Evolutionary conservation across 78 protist genomes (phyloP).

Genomic region (Anaeramoeba ignava): DNA sequence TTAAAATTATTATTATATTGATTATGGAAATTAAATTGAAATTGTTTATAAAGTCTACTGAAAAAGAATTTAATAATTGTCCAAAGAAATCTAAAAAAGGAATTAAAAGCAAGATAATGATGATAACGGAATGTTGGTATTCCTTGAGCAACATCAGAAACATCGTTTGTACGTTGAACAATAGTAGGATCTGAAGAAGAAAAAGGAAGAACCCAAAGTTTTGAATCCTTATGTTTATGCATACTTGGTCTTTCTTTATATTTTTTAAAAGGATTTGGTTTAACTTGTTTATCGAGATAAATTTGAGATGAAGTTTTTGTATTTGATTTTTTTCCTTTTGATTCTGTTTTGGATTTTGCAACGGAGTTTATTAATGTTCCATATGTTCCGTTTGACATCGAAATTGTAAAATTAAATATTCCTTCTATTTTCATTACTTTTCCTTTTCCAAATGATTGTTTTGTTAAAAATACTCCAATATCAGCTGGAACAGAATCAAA

Average conservation of each 20-base stretch:
- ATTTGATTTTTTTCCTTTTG: not conserved
- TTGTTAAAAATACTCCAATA: not conserved
- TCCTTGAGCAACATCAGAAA: not conserved
- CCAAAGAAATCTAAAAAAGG: not conserved
- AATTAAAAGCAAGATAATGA: not conserved
- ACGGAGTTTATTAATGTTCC: not conserved
- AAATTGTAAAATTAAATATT: not conserved
- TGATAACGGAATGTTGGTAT: not conserved
- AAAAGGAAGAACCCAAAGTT: not conserved
- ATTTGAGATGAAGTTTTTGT: not conserved
- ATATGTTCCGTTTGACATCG: not conserved
- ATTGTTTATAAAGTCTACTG: too few species aligned
- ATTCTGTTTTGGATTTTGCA: not conserved
- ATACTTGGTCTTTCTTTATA: not conserved
- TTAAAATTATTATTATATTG: too few species aligned
- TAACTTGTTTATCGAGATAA: not conserved
- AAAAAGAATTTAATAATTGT: not conserved
- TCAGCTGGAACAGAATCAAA: constrained; percentile 1
- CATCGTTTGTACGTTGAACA: not conserved
- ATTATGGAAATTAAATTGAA: too few species aligned
- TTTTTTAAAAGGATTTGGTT: not conserved
- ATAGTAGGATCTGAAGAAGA: not conserved
- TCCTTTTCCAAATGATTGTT: not conserved
- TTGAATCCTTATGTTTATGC: not conserved
- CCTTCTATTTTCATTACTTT: not conserved